Conservation (phyloP, 371 early-diverging fungal species). For the Rhizomucor miehei region DNA sequence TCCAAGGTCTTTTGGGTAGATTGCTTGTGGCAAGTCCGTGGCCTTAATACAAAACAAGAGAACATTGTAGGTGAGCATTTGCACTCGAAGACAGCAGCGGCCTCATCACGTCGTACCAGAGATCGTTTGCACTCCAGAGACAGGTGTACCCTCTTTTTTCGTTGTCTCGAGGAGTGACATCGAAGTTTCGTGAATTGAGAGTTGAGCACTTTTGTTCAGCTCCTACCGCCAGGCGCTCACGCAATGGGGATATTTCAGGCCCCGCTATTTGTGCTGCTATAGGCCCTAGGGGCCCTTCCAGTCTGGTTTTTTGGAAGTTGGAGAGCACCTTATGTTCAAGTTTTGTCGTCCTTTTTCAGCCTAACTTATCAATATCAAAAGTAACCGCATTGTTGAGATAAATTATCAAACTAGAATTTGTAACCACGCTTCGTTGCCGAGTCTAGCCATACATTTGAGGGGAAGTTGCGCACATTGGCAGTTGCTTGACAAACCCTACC, state of each 20-base stretch:
- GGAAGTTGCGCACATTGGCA: too few species aligned
- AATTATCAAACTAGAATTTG: too few species aligned
- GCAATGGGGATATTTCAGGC: not conserved
- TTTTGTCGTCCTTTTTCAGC: too few species aligned
- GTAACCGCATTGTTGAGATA: too few species aligned
- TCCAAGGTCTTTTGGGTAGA: slow-evolving; percentile 13
- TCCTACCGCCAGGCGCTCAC: not conserved
- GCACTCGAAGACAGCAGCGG: not conserved
- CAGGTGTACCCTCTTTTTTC: slow-evolving; percentile 14
- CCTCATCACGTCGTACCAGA: slow-evolving; percentile 10
- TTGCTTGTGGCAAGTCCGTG: slow-evolving; percentile 3
- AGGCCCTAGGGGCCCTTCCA: not conserved
- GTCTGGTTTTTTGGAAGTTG: too few species aligned
- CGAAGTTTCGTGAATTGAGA: slow-evolving; percentile 9
- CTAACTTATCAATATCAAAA: too few species aligned
- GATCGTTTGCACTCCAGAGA: slow-evolving; percentile 14
- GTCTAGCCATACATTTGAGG: too few species aligned
- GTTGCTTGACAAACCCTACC: too few species aligned
- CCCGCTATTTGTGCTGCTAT: not conserved
- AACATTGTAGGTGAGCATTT: slow-evolving; percentile 3
- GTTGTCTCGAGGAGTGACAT: slow-evolving; percentile 24
- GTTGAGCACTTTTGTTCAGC: not conserved
- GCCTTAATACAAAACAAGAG: slow-evolving; percentile 6
- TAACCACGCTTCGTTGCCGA: too few species aligned
- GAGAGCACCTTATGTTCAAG: too few species aligned